Evolutionary conservation across 129 eudicot species (phyloP), one percentile per base, ranked within the genome.

Genomic region (Arctium lappa): DNA sequence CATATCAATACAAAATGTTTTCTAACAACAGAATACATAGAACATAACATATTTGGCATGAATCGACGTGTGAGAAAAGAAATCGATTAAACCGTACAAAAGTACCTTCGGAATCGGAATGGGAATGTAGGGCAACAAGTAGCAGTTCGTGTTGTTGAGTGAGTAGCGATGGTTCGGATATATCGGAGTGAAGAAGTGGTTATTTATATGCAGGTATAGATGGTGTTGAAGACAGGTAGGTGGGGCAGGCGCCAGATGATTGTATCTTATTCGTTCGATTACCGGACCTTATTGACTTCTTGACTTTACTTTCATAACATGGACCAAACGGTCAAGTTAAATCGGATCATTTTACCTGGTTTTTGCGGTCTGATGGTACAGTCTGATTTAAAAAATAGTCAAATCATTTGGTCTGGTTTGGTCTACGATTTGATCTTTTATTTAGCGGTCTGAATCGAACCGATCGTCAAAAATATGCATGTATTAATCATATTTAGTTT

Each of bases 131-230:
- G 72, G 82, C 9, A 39, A 82, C 56, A 77, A 48, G 79, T 72
- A 44, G 70, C 22, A 72, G 53, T 31, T 50, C 31, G 79, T 77
- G 69, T 36, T 60, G 48, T 75, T 11, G 81, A 46, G 46, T 50
- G 81, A 50, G 82, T 77, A 77, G 10, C 3, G 66, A 53, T 77
- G 86, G 79, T 30, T 84, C 83, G 83, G 32, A 3, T 70, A 72
- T 53, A 78, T 84, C 86, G 83, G 87, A 78, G 75, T 32, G 80
- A 78, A 8, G 8, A 29, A 62, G 33, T 40, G 69, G 16, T 31
- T 78, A 60, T 78, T 39, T 72, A 78, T 60, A 71, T 75, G 53
- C 30, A 75, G 73, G 31, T 73, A 73, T 22, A 9, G 74, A 65
- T 62, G 69, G 77, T 77, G 75, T 72, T 72, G 63, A 42, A 74